Percentiles rank a stretch among this genome's conserved stretches.
phyloP scores from a whole-genome alignment of 176 grass and related monocot genomes.

The Ensete glaucum region DNA sequence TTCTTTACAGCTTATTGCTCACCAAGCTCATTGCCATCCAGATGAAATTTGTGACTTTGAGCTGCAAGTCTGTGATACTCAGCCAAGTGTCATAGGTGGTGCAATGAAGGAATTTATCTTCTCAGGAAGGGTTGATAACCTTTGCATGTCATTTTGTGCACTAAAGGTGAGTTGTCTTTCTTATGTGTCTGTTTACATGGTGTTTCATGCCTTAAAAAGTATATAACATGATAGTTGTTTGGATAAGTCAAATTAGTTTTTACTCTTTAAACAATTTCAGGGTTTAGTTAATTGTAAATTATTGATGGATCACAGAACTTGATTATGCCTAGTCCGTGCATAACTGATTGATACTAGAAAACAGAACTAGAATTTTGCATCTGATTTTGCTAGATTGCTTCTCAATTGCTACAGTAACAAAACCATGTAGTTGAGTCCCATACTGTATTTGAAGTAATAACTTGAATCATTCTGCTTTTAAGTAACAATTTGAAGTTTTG shows the following conservation, averaged over 20 bases:
- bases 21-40: conserved; percentile 56
- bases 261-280: background rate
- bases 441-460: too few species aligned
- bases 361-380: too few species aligned
- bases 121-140: conserved; percentile 97
- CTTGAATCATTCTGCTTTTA: too few species aligned
- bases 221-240: background rate
- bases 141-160: conserved; percentile 98
- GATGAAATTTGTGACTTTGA: conserved; percentile 90
- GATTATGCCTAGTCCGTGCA: too few species aligned
- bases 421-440: too few species aligned
- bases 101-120: conserved; percentile 93
- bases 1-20: conserved; percentile 64
- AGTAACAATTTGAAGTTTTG: too few species aligned
- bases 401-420: too few species aligned
- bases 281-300: too few species aligned
- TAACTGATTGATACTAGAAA: too few species aligned
- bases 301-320: too few species aligned
- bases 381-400: too few species aligned
- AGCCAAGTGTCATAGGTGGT: conserved; percentile 72
- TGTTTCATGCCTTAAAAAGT: background rate
- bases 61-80: conserved; percentile 90
- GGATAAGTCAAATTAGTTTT: background rate
- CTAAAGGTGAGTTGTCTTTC: conserved; percentile 42
- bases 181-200: background rate